These are phyloP conservation scores for Bipolaris zeicola DNA, from an alignment of 2,329 filamentous ascomycete species.

Conservation along the genomic window DNA sequence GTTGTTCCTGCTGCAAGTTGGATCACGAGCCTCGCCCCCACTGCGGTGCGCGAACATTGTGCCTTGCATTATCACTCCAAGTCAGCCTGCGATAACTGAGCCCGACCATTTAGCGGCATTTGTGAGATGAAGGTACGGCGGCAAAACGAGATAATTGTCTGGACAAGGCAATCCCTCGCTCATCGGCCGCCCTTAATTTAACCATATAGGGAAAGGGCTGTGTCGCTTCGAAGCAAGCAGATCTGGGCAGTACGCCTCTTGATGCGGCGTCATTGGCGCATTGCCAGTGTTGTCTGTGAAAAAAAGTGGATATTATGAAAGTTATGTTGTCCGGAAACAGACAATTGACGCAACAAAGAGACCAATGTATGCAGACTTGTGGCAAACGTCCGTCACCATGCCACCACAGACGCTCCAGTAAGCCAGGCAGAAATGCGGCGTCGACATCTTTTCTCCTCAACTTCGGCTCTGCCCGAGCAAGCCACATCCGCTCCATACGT, in stretches of 20 bases:
- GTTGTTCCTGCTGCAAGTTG: constrained; percentile 27
- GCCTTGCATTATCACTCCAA: constrained; percentile 31
- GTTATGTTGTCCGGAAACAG: constrained; percentile 13
- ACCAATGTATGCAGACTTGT: constrained; percentile 20
- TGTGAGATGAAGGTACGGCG: constrained; percentile 25
- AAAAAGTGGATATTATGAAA: constrained; percentile 17
- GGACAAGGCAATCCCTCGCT: constrained; percentile 19
- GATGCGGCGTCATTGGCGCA: constrained; percentile 21
- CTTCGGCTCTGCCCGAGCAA: constrained; percentile 33
- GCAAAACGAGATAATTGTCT: constrained; percentile 29
- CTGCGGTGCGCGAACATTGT: constrained; percentile 36
- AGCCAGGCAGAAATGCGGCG: constrained; percentile 34
- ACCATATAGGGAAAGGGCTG: constrained; percentile 20
- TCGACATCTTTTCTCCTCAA: constrained; percentile 20
- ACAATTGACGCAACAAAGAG: constrained; percentile 16
- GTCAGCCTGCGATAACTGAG: constrained; percentile 23
- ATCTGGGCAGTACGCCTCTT: constrained; percentile 8
- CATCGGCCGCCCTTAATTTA: constrained; percentile 26
- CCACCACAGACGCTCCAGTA: constrained; percentile 20
- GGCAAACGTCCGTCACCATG: constrained; percentile 18
- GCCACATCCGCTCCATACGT: constrained; percentile 38
- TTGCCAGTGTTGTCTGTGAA: constrained; percentile 1
- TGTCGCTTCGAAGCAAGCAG: constrained; percentile 15
- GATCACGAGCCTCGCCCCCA: constrained; percentile 35
- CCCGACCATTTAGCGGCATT: constrained; percentile 32